phyloP scores from a whole-genome alignment of 257 asterid species.

The Primulina eburnea region DNA sequence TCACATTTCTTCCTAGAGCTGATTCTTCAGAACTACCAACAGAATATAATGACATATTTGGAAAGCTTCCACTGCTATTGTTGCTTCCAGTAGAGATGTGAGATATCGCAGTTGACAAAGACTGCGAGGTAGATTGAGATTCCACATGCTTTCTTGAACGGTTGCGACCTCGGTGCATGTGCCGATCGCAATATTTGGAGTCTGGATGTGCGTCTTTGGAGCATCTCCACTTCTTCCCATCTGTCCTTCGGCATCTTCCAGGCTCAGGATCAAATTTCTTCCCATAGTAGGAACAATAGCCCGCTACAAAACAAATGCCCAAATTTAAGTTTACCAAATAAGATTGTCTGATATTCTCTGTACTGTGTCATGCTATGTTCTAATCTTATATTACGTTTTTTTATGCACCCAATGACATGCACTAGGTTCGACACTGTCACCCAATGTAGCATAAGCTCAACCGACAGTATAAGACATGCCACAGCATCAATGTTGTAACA shows the following conservation, averaged over 20 bases:
- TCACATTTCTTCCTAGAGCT: conserved; percentile 51
- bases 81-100: conserved; percentile 56
- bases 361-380: not conserved
- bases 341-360: not conserved
- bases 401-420: not conserved
- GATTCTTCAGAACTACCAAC: conserved; percentile 56
- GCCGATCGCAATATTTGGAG: conserved; percentile 99
- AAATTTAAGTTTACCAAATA: conserved; percentile 18
- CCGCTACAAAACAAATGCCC: conserved; percentile 51
- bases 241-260: conserved; percentile 97
- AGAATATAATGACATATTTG: conserved; percentile 57
- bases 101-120: conserved; percentile 62
- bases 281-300: conserved; percentile 88
- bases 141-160: conserved; percentile 99
- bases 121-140: conserved; percentile 80
- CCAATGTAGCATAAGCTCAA: not conserved
- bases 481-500: not conserved
- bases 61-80: conserved; percentile 57
- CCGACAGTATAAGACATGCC: not conserved
- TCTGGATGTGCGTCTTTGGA: conserved; percentile 92
- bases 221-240: conserved; percentile 99
- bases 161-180: conserved; percentile 99
- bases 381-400: too few relatives aligned
- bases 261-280: conserved; percentile 95
- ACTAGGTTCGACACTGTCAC: not conserved